Conservation (phyloP, 306 rosid species). For the Cicer pinnatifidum region DNA sequence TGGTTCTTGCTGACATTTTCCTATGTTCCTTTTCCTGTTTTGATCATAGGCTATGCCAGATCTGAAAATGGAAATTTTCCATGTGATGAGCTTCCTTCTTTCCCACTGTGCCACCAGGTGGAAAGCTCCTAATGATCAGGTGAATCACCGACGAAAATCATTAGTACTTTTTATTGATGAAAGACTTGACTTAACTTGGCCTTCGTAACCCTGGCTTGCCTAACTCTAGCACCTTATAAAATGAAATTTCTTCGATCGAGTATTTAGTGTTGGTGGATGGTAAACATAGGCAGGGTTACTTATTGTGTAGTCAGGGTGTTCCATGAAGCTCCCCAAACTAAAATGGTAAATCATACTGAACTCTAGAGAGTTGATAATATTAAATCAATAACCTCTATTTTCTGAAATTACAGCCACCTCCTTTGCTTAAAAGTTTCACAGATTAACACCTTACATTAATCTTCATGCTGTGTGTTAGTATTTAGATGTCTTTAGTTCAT, state of each 20-base stretch:
- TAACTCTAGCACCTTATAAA: conserved; percentile 15
- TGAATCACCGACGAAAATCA: conserved; percentile 36
- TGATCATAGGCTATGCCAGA: conserved; percentile 85
- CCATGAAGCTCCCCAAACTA: conserved; percentile 27
- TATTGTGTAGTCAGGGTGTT: conserved; percentile 31
- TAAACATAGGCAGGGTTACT: conserved; percentile 12
- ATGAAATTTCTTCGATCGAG: conserved; percentile 14
- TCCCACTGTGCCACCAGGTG: conserved; percentile 91
- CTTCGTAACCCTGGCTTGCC: conserved; percentile 21
- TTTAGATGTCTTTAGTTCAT: conserved; percentile 17
- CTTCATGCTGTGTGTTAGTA: conserved; percentile 25
- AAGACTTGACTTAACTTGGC: conserved; percentile 35
- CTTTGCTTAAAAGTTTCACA: background rate
- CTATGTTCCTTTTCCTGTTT: conserved; percentile 38
- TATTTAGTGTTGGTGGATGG: conserved; percentile 24
- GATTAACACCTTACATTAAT: conserved; percentile 25
- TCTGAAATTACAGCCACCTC: conserved; percentile 21
- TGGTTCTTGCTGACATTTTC: conserved; percentile 25
- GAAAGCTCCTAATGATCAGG: conserved; percentile 89
- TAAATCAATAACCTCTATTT: background rate
- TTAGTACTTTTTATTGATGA: conserved; percentile 18
- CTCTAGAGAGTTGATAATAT: conserved; percentile 19
- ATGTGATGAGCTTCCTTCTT: conserved; percentile 92
- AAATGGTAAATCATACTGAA: conserved; percentile 24
- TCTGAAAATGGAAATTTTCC: conserved; percentile 95